phyloP scores from a whole-genome alignment of 192 early-diverging fungal species.

The Spizellomyces sp. region DNA sequence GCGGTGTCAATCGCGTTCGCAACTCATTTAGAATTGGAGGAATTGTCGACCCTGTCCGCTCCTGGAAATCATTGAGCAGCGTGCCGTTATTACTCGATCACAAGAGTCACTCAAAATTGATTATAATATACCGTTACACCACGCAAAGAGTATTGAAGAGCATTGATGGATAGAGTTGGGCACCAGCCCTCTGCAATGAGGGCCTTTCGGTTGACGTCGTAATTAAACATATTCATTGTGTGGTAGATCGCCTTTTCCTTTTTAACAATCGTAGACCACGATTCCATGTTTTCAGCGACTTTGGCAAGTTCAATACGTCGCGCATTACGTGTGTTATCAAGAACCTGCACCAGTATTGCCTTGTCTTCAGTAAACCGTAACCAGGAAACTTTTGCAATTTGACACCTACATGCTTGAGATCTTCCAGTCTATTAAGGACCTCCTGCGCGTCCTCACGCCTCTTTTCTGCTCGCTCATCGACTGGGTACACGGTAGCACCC shows the following conservation, averaged over 20 bases:
- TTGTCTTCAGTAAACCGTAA: slow-evolving; percentile 26
- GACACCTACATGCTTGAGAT: slow-evolving; percentile 63
- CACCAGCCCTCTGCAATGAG: slow-evolving; percentile 99
- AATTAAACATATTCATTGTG: slow-evolving; percentile 94
- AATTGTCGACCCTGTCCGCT: slow-evolving; percentile 85
- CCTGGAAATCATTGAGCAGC: slow-evolving; percentile 33
- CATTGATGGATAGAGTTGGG: slow-evolving; percentile 80
- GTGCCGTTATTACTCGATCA: no score
- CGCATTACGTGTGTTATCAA: slow-evolving; percentile 83
- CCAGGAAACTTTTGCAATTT: not conserved
- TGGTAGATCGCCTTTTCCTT: slow-evolving; percentile 99
- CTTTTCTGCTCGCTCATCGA: slow-evolving; percentile 81
- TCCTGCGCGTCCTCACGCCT: slow-evolving; percentile 81
- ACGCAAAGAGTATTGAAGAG: slow-evolving; percentile 81
- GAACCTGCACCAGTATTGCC: slow-evolving; percentile 46
- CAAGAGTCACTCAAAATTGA: not conserved
- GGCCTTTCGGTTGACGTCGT: slow-evolving; percentile 89
- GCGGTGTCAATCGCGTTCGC: slow-evolving; percentile 83
- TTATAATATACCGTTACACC: slow-evolving; percentile 66
- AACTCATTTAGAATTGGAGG: slow-evolving; percentile 87
- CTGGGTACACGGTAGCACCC: slow-evolving; percentile 92
- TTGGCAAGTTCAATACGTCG: slow-evolving; percentile 81
- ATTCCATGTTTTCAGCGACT: slow-evolving; percentile 82
- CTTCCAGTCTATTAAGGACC: slow-evolving; percentile 85
- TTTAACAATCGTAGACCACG: slow-evolving; percentile 88